These are phyloP conservation scores for Paecilomyces niveus DNA, from an alignment of 2,329 filamentous ascomycete genomes.

Conservation along the genomic window DNA sequence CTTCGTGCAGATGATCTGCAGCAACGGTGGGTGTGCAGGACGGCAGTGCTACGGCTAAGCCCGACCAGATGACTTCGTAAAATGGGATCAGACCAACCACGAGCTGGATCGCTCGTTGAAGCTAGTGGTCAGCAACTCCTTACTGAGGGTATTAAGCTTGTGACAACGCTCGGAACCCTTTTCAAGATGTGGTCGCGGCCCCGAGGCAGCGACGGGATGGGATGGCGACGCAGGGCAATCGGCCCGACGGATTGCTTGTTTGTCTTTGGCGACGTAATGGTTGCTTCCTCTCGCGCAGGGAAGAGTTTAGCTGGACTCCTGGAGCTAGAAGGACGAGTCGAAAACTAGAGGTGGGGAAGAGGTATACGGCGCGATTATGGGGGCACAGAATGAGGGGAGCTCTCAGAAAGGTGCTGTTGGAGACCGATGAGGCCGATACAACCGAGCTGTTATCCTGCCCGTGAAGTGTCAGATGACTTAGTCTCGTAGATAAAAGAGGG, in stretches of 20 bases:
- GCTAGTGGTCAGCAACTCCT: constrained; percentile 1
- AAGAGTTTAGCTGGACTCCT: not conserved
- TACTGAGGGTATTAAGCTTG: constrained; percentile 11
- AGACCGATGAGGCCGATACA: not conserved
- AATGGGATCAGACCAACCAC: constrained; percentile 12
- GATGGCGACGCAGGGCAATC: not conserved
- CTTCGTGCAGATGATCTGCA: constrained; percentile 48
- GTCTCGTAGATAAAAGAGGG: not conserved
- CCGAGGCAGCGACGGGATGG: not conserved
- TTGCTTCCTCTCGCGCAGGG: not conserved
- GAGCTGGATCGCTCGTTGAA: constrained; percentile 1
- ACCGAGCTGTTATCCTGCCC: not conserved
- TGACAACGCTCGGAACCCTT: constrained; percentile 10
- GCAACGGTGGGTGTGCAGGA: constrained; percentile 16
- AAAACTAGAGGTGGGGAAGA: not conserved
- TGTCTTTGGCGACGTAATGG: not conserved
- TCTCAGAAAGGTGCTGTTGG: not conserved
- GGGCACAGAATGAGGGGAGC: not conserved
- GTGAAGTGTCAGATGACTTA: not conserved
- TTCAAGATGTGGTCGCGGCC: not conserved
- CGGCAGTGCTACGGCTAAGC: constrained; percentile 15
- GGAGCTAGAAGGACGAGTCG: not conserved
- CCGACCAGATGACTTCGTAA: constrained; percentile 29
- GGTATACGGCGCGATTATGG: not conserved
- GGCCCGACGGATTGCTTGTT: not conserved